Conservation (phyloP, 106 monocot species). For the Cymbidium sinense region DNA sequence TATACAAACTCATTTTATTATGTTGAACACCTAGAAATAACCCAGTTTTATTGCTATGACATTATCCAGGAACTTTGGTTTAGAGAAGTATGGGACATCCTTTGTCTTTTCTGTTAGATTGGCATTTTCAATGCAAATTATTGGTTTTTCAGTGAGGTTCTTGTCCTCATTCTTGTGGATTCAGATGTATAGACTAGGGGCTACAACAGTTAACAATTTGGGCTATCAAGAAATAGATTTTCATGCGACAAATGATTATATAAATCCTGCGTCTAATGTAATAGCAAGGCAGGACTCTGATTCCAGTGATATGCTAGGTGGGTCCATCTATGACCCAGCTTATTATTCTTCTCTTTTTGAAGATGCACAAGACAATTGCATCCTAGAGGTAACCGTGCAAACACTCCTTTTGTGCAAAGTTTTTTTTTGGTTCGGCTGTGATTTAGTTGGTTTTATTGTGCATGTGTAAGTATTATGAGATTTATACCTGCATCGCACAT, state of each 20-base stretch:
- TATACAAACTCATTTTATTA: too few species aligned
- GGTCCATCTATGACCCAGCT: slow-evolving; percentile 38
- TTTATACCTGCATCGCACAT: not conserved
- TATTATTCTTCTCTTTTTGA: slow-evolving; percentile 51
- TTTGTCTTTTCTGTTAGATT: slow-evolving; percentile 49
- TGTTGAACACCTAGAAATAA: not conserved
- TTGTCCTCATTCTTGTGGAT: slow-evolving; percentile 57
- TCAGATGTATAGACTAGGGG: slow-evolving; percentile 54
- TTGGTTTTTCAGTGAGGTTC: slow-evolving; percentile 57
- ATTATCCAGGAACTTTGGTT: slow-evolving; percentile 32
- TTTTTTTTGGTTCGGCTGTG: not conserved
- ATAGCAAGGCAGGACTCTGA: slow-evolving; percentile 26
- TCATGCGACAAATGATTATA: slow-evolving; percentile 33
- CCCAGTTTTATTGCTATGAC: not conserved
- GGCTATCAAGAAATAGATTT: slow-evolving; percentile 28
- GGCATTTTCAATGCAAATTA: slow-evolving; percentile 46
- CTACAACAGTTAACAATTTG: slow-evolving; percentile 22
- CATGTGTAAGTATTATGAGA: not conserved
- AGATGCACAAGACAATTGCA: slow-evolving; percentile 29
- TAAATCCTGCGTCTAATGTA: slow-evolving; percentile 31
- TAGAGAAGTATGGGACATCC: slow-evolving; percentile 26
- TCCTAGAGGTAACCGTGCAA: not conserved
- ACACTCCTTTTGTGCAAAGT: not conserved
- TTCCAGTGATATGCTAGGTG: slow-evolving; percentile 34
- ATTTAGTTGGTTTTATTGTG: not conserved